A percentile compares a stretch with the other conserved stretches of the same genome.
phyloP scores from a whole-genome alignment of 148 eudicot genomes.

The Vaccinium corymbosum region DNA sequence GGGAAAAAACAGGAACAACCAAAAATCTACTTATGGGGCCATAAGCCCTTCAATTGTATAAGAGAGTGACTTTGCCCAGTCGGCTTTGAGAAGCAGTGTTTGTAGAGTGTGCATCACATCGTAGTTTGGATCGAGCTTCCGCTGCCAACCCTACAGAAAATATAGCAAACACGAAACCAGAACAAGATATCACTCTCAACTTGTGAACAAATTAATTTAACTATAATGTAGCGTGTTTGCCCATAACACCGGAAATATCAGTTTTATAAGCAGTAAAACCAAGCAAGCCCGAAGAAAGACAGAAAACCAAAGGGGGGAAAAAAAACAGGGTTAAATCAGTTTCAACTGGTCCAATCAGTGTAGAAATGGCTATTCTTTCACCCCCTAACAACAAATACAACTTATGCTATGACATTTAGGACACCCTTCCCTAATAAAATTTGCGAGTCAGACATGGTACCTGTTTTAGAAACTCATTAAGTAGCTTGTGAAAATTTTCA shows the following conservation, averaged over 20 bases:
- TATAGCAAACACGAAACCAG: background rate
- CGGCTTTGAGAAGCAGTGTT: slow-evolving; percentile 71
- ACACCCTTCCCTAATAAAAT: background rate
- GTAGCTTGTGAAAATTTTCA: background rate
- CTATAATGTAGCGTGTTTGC: too few relatives aligned
- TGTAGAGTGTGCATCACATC: slow-evolving; percentile 87
- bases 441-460: background rate
- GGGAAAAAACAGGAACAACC: background rate
- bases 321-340: background rate
- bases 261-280: background rate
- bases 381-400: background rate
- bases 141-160: slow-evolving; percentile 83
- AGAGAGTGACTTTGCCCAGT: slow-evolving; percentile 91
- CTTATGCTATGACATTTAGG: background rate
- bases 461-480: background rate
- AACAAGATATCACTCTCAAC: background rate
- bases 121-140: slow-evolving; percentile 95
- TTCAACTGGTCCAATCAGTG: background rate
- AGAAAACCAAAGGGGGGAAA: background rate
- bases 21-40: slow-evolving; percentile 60
- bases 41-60: slow-evolving; percentile 94
- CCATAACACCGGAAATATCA: background rate
- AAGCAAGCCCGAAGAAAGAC: background rate
- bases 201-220: background rate
- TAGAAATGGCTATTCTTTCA: background rate